A percentile compares a stretch with the other conserved stretches of the same genome.
Conservation (phyloP, 345 rosid species). For the Dipteronia dyeriana region DNA sequence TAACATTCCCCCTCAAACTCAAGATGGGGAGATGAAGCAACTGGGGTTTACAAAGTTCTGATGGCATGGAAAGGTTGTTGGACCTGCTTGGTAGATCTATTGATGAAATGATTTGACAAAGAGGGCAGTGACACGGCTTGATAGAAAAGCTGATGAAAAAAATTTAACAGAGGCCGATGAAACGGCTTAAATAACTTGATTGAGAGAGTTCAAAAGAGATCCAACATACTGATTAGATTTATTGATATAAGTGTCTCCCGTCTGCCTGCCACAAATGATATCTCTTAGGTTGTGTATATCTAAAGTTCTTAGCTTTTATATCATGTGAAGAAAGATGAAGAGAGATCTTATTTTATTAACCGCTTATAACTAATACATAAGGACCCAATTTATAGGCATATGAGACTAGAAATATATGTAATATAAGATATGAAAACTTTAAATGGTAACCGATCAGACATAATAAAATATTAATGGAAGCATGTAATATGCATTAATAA, state of each 20-base stretch:
- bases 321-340: neutral
- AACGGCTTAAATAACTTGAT: neutral
- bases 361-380: neutral
- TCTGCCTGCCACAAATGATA: neutral
- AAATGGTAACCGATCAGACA: neutral
- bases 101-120: neutral
- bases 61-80: neutral
- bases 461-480: neutral
- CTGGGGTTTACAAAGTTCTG: neutral
- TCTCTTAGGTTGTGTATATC: neutral
- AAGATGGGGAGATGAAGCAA: neutral
- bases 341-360: neutral
- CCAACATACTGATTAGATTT: neutral
- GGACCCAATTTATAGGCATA: neutral
- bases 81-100: neutral
- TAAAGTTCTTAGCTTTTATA: neutral
- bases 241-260: neutral
- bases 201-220: neutral
- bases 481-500: neutral
- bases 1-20: neutral
- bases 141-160: neutral
- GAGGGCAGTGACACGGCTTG: neutral
- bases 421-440: neutral
- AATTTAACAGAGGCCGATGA: neutral
- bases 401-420: neutral